Percentiles rank a stretch among this genome's conserved stretches.
Conservation (phyloP, 345 rosid genomes). For the Ceriops tagal region DNA sequence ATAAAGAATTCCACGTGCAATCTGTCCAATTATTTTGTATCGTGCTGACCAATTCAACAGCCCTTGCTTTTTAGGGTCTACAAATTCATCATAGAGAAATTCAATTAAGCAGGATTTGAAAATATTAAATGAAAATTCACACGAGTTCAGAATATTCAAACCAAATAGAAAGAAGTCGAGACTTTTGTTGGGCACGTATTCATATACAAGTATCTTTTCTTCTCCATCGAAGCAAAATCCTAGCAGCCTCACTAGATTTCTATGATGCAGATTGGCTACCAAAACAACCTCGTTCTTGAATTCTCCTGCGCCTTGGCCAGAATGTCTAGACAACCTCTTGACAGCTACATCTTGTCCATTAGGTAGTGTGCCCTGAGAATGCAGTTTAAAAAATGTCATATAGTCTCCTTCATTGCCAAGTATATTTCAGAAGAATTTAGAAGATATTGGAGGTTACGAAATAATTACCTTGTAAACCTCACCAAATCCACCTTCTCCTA, state of each 20-base stretch:
- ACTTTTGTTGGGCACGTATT: constrained; percentile 44
- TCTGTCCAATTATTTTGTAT: constrained; percentile 46
- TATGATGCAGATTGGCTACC: constrained; percentile 48
- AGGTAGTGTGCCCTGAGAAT: constrained; percentile 34
- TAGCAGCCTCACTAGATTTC: constrained; percentile 41
- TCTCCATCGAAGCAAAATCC: constrained; percentile 46
- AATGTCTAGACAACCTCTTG: constrained; percentile 40
- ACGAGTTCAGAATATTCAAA: not conserved
- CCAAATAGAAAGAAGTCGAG: constrained; percentile 40
- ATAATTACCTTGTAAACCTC: constrained; percentile 53
- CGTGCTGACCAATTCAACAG: constrained; percentile 44
- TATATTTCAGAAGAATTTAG: no score
- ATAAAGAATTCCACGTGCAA: constrained; percentile 54
- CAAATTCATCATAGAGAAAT: not conserved
- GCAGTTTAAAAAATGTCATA: not conserved
- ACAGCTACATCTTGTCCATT: constrained; percentile 42
- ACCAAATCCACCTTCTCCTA: constrained; percentile 76
- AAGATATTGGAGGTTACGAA: no score
- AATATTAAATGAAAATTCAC: not conserved
- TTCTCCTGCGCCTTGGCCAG: constrained; percentile 42
- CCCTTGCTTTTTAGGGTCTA: constrained; percentile 30
- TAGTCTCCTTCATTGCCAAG: no score
- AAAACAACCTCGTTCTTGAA: constrained; percentile 45
- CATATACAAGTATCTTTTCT: constrained; percentile 53
- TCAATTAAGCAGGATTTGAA: not conserved